phyloP scores from a whole-genome alignment of 768 basidiomycete species.

The Agaricus subrufescens region DNA sequence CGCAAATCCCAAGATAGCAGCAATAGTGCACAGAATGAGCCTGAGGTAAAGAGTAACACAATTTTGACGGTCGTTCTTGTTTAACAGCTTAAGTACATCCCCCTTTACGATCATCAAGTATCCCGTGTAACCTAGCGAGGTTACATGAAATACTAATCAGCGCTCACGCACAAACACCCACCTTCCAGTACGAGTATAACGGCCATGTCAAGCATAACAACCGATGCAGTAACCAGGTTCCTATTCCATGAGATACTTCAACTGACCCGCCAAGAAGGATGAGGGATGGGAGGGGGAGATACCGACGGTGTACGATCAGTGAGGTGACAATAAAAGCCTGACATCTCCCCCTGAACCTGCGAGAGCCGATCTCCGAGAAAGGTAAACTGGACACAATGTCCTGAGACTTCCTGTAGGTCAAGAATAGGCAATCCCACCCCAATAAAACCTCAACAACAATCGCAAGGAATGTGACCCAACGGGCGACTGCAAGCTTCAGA shows the following conservation, averaged over 20 bases:
- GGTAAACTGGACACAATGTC: neutral
- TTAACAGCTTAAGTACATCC: neutral
- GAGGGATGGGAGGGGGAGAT: neutral
- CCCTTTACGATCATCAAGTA: slow-evolving; percentile 1
- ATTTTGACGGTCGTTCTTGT: neutral
- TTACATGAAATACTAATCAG: no score
- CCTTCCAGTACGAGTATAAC: slow-evolving; percentile 4
- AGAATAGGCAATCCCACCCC: neutral
- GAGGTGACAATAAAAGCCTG: slow-evolving; percentile 9
- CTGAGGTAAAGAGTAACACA: slow-evolving; percentile 2
- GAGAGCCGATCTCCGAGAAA: neutral
- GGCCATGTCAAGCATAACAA: neutral
- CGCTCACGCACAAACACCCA: no score
- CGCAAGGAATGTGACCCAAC: neutral
- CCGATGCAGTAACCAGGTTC: neutral
- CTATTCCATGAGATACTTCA: neutral
- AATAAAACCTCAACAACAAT: neutral
- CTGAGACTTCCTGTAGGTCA: no score
- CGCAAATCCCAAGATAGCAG: slow-evolving; percentile 1
- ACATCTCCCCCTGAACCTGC: neutral
- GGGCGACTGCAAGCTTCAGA: neutral
- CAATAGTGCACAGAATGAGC: slow-evolving; percentile 1
- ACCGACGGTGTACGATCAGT: slow-evolving; percentile 2
- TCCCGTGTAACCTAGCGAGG: slow-evolving; percentile 4
- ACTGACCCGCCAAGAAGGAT: no score